These are phyloP conservation scores for Dysphania ambrosioides DNA, from an alignment of 148 eudicot genomes.

Conservation along the genomic window DNA sequence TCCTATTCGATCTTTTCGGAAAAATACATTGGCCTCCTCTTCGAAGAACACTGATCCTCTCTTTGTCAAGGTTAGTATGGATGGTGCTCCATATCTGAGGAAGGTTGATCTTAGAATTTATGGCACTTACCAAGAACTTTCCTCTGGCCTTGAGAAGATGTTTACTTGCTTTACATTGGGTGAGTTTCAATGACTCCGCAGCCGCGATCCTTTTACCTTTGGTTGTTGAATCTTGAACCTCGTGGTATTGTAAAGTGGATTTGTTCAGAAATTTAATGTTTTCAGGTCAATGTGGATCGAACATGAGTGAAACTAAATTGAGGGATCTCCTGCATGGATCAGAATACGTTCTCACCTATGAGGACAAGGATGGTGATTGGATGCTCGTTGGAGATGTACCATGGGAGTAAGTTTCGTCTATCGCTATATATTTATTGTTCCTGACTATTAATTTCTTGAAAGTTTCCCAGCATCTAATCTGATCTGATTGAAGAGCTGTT, in stretches of 20 bases:
- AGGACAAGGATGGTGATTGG: constrained; percentile 88
- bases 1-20: constrained; percentile 71
- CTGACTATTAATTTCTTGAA: background rate
- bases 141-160: constrained; percentile 83
- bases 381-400: constrained; percentile 86
- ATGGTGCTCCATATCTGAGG: constrained; percentile 91
- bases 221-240: background rate
- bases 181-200: constrained; percentile 20
- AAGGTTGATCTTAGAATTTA: constrained; percentile 77
- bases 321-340: constrained; percentile 89
- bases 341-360: constrained; percentile 78
- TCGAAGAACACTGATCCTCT: constrained; percentile 62
- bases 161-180: constrained; percentile 81
- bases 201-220: background rate
- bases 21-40: constrained; percentile 60
- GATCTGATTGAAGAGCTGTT: background rate
- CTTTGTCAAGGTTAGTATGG: constrained; percentile 92
- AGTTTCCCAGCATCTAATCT: background rate
- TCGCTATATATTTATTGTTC: background rate
- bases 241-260: constrained; percentile 7
- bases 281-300: constrained; percentile 56
- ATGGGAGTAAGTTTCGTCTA: constrained; percentile 56
- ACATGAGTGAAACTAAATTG: constrained; percentile 65
- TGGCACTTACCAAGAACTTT: constrained; percentile 59
- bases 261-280: constrained; percentile 11